phyloP scores from a whole-genome alignment of 2,329 filamentous ascomycete species.

The Alternaria gaisen region DNA sequence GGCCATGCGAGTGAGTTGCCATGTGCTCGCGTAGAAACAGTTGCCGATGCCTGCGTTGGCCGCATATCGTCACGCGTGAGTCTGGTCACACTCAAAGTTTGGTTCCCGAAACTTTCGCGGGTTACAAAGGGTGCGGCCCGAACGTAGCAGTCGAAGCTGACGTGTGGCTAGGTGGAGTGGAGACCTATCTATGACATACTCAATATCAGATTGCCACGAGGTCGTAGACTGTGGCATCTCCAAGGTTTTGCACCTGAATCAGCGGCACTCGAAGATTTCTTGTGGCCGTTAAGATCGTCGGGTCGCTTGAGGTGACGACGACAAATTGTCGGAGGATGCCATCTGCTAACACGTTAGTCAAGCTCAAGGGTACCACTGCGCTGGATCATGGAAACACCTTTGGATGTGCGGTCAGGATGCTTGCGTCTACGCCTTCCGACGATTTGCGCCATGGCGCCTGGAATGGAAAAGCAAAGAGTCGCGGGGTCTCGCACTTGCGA shows the following conservation, averaged over 20 bases:
- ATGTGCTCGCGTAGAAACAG: not conserved
- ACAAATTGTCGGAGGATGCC: not conserved
- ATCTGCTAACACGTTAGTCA: not conserved
- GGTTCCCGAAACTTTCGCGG: conserved; percentile 3
- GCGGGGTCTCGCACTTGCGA: not conserved
- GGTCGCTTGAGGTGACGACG: not conserved
- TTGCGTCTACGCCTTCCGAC: not conserved
- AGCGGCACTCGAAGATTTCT: not conserved
- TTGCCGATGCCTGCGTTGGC: not conserved
- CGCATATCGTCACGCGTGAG: not conserved
- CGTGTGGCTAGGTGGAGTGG: not conserved
- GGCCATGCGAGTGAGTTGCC: not conserved
- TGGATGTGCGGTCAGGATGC: conserved; percentile 4
- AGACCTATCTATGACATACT: not conserved
- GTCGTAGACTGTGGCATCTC: not conserved
- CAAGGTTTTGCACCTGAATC: conserved; percentile 1
- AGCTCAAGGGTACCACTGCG: not conserved
- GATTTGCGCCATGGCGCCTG: not conserved
- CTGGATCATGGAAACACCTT: not conserved
- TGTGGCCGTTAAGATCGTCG: not conserved
- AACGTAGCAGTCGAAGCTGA: not conserved
- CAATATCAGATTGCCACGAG: not conserved
- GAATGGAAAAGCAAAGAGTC: not conserved
- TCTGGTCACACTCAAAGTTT: conserved; percentile 4
- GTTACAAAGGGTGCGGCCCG: not conserved